A percentile compares a stretch with the other conserved stretches of the same genome.
Conservation (phyloP, 2,329 filamentous ascomycete species). For the Amphichorda felina region DNA sequence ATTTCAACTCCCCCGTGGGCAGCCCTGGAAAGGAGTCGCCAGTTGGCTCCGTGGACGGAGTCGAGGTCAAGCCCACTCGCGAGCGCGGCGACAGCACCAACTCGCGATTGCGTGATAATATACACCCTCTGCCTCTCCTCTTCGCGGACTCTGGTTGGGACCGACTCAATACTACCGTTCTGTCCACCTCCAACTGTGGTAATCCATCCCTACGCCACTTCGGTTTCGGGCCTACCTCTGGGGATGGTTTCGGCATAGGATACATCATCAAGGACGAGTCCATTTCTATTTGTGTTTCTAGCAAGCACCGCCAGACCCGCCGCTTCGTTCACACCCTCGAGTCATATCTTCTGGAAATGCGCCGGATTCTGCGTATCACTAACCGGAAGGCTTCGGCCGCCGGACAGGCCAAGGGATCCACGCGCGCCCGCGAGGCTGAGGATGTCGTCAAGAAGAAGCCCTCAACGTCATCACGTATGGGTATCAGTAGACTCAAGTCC, state of each 20-base stretch:
- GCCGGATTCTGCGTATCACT: slow-evolving; percentile 67
- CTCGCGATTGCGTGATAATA: slow-evolving; percentile 28
- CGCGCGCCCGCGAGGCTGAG: slow-evolving; percentile 43
- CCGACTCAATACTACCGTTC: slow-evolving; percentile 83
- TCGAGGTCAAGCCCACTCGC: slow-evolving; percentile 23
- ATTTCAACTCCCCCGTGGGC: slow-evolving; percentile 30
- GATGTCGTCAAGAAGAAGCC: slow-evolving; percentile 20
- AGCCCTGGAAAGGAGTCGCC: slow-evolving; percentile 42
- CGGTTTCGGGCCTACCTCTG: slow-evolving; percentile 89
- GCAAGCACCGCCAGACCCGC: slow-evolving; percentile 86
- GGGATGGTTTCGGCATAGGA: slow-evolving; percentile 90
- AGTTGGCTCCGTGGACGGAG: slow-evolving; percentile 14
- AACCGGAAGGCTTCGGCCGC: slow-evolving; percentile 28
- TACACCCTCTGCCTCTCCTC: slow-evolving; percentile 56
- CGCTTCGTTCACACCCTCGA: slow-evolving; percentile 85
- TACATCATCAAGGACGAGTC: slow-evolving; percentile 84
- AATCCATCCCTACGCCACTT: slow-evolving; percentile 93
- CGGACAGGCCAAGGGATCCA: slow-evolving; percentile 23
- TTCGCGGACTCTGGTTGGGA: slow-evolving; percentile 91
- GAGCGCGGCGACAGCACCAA: slow-evolving; percentile 43
- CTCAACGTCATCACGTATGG: neutral
- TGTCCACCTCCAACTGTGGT: slow-evolving; percentile 97
- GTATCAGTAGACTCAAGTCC: slow-evolving; percentile 46
- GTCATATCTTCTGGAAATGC: slow-evolving; percentile 80
- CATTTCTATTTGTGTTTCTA: slow-evolving; percentile 83